These are phyloP conservation scores for Elaphomyces granulatus DNA, from an alignment of 495 filamentous ascomycete genomes.

Conservation along the genomic window DNA sequence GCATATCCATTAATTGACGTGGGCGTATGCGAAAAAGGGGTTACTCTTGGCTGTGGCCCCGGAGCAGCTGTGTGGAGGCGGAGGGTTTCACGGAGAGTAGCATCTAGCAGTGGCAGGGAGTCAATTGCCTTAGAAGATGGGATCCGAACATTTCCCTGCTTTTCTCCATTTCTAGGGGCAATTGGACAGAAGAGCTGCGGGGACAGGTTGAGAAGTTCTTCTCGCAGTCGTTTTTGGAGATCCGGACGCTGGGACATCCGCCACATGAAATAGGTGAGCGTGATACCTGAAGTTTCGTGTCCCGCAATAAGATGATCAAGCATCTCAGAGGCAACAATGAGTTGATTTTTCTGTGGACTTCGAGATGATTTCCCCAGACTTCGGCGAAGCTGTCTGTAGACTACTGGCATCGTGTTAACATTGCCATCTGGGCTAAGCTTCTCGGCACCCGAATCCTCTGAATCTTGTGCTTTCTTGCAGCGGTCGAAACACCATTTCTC, in stretches of 20 bases:
- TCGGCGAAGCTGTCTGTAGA: conserved; percentile 30
- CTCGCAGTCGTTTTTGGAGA: conserved; percentile 39
- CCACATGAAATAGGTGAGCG: conserved; percentile 50
- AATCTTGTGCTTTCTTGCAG: conserved; percentile 38
- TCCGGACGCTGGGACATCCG: conserved; percentile 40
- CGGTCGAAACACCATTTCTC: conserved; percentile 43
- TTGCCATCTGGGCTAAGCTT: not conserved
- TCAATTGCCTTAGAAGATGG: conserved; percentile 44
- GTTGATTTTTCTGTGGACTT: conserved; percentile 8
- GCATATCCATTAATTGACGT: conserved; percentile 17
- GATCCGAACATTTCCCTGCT: conserved; percentile 8
- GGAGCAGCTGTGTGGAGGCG: conserved; percentile 52
- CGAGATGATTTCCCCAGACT: conserved; percentile 10
- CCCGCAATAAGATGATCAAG: conserved; percentile 62
- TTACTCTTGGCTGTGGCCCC: conserved; percentile 50
- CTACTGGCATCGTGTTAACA: conserved; percentile 28
- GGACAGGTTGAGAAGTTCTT: conserved; percentile 40
- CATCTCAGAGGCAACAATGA: conserved; percentile 48
- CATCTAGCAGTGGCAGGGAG: conserved; percentile 50
- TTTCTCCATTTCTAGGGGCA: no score
- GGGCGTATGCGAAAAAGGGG: conserved; percentile 26
- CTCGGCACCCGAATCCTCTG: conserved; percentile 3
- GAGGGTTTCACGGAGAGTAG: conserved; percentile 54
- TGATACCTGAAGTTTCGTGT: conserved; percentile 56
- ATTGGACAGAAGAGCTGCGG: conserved; percentile 9